Evolutionary conservation across 257 asterid species (phyloP).

Genomic region (Capsicum chinense): DNA sequence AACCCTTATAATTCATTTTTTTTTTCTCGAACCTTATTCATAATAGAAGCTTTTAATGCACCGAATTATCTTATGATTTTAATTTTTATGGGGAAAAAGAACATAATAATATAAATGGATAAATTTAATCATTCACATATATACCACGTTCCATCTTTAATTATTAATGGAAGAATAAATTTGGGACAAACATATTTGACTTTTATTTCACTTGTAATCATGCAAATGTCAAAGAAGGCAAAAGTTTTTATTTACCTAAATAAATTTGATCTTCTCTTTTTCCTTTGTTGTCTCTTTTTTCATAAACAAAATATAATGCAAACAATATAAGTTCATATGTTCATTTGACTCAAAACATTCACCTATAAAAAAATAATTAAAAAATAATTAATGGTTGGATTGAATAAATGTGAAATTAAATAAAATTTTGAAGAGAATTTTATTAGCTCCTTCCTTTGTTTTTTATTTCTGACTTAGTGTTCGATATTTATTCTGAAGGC

Average conservation of each 20-base stretch:
- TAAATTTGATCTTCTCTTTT: not conserved
- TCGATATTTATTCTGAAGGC: rapidly evolving
- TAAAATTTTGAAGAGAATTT: not conserved
- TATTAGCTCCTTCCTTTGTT: not conserved
- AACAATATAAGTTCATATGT: not conserved
- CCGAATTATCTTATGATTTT: too few species aligned
- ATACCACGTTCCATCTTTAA: constrained; percentile 13
- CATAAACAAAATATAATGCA: not conserved
- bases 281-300: not conserved
- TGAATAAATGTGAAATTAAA: not conserved
- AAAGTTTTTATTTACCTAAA: constrained; percentile 2
- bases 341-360: not conserved
- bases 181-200: constrained; percentile 12
- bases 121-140: constrained; percentile 21
- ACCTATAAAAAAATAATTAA: not conserved
- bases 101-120: not conserved
- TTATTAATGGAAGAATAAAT: constrained; percentile 10
- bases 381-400: not conserved
- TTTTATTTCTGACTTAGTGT: not conserved
- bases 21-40: too few species aligned
- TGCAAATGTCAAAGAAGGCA: not conserved
- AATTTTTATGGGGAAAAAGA: too few species aligned
- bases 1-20: too few species aligned
- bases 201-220: constrained; percentile 22
- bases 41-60: too few species aligned